Percentiles rank a stretch among this genome's conserved stretches.
Conservation (phyloP, 805 yeast species). For the Peterozyma xylosa region DNA sequence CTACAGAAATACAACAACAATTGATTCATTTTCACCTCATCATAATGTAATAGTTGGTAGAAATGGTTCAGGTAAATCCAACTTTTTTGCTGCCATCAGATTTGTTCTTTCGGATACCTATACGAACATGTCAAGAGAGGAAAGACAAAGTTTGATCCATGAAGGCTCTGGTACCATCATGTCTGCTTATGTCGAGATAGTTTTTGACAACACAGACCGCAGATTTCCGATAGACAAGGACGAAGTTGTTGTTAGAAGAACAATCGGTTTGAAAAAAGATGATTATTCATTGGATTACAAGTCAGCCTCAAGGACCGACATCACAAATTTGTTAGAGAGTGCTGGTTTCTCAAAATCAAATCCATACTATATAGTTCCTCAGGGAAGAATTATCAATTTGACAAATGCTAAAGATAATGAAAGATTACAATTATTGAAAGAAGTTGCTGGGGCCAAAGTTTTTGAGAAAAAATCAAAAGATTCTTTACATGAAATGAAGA, state of each 20-base stretch:
- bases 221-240: slow-evolving; percentile 64
- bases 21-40: slow-evolving; percentile 71
- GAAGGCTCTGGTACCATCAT: slow-evolving; percentile 87
- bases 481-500: slow-evolving; percentile 71
- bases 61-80: slow-evolving; percentile 96
- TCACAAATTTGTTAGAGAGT: slow-evolving; percentile 75
- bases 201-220: slow-evolving; percentile 73
- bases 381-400: slow-evolving; percentile 81
- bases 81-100: slow-evolving; percentile 90
- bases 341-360: slow-evolving; percentile 89
- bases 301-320: slow-evolving; percentile 71
- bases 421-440: slow-evolving; percentile 71
- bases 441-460: slow-evolving; percentile 91
- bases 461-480: slow-evolving; percentile 79
- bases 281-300: slow-evolving; percentile 81
- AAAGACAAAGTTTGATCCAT: slow-evolving; percentile 79
- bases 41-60: slow-evolving; percentile 87
- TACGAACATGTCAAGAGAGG: slow-evolving; percentile 76
- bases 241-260: slow-evolving; percentile 73
- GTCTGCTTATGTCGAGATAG: slow-evolving; percentile 89
- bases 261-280: slow-evolving; percentile 89
- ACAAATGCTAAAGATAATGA: slow-evolving; percentile 87
- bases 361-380: slow-evolving; percentile 96
- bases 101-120: slow-evolving; percentile 89
- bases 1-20: slow-evolving; percentile 73